Conservation (phyloP, 228 moss, liverwort and hornwort genomes). For the Sphagnum magellanicum region DNA sequence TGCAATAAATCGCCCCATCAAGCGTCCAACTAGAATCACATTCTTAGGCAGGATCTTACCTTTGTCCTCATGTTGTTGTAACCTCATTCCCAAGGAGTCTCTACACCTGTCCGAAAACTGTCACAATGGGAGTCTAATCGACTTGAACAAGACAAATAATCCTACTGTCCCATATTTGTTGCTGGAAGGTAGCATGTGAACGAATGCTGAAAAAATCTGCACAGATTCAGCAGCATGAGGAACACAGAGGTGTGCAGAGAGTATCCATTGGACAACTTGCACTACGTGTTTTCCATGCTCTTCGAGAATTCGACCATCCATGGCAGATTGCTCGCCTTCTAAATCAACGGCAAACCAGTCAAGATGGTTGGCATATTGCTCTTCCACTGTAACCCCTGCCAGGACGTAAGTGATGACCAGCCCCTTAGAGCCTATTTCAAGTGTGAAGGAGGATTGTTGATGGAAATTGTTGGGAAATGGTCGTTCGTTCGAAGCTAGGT, state of each 20-base stretch:
- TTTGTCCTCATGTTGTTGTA: too few species aligned
- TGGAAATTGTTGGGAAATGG: conserved; percentile 74
- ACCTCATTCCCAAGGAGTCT: conserved; percentile 56
- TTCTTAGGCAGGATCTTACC: too few species aligned
- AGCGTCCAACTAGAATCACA: conserved; percentile 82
- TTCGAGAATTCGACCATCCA: conserved; percentile 98
- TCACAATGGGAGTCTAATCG: not conserved
- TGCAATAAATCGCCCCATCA: conserved; percentile 98
- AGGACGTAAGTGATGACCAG: conserved; percentile 37
- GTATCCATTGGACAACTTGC: conserved; percentile 86
- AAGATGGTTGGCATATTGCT: conserved; percentile 84
- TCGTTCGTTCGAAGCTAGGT: conserved; percentile 89
- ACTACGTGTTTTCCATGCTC: conserved; percentile 97
- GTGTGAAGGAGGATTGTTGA: conserved; percentile 81
- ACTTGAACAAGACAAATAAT: too few species aligned
- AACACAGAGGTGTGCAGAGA: not conserved
- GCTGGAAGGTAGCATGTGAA: too few species aligned
- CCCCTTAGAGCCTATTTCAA: conserved; percentile 54
- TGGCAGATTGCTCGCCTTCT: conserved; percentile 99
- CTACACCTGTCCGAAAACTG: conserved; percentile 92
- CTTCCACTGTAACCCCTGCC: conserved; percentile 30
- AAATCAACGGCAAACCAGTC: conserved; percentile 99
- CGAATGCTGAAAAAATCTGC: too few species aligned
- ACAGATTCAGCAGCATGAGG: too few species aligned
- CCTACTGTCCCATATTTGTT: too few species aligned